These are phyloP conservation scores for Fragaria iinumae DNA, from an alignment of 306 rosid genomes.

Conservation along the genomic window DNA sequence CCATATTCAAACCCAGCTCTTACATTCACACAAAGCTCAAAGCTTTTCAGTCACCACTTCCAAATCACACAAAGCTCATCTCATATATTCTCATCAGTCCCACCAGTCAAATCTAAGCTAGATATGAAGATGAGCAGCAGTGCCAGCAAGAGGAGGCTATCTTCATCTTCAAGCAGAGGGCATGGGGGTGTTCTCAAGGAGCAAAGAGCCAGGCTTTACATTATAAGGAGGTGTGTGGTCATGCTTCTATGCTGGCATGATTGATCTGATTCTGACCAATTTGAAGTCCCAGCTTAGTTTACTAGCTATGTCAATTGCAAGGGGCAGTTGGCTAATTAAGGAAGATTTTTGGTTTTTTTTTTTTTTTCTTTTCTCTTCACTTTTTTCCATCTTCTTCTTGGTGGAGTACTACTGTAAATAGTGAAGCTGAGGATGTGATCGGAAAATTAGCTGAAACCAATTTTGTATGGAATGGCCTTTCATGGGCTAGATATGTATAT, in stretches of 20 bases:
- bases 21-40: background rate
- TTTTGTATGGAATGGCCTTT: slow-evolving; percentile 28
- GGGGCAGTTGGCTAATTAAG: background rate
- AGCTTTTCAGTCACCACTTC: background rate
- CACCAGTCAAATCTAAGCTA: background rate
- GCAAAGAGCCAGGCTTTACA: slow-evolving; percentile 84
- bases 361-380: background rate
- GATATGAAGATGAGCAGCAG: slow-evolving; percentile 61
- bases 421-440: slow-evolving; percentile 9
- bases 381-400: background rate
- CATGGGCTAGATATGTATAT: slow-evolving; percentile 44
- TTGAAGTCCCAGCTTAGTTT: background rate
- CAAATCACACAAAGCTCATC: slow-evolving; percentile 8
- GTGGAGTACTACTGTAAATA: slow-evolving; percentile 27
- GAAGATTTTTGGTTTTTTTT: background rate
- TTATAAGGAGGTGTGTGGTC: slow-evolving; percentile 92
- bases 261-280: background rate
- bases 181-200: slow-evolving; percentile 79
- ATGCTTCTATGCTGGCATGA: slow-evolving; percentile 99
- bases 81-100: background rate
- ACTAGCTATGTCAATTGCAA: background rate
- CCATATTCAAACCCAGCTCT: slow-evolving; percentile 25
- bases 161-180: slow-evolving; percentile 52
- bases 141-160: slow-evolving; percentile 71
- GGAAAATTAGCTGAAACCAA: slow-evolving; percentile 19